Conservation (phyloP, 2,329 filamentous ascomycete genomes). For the Dactylellina leptospora region DNA sequence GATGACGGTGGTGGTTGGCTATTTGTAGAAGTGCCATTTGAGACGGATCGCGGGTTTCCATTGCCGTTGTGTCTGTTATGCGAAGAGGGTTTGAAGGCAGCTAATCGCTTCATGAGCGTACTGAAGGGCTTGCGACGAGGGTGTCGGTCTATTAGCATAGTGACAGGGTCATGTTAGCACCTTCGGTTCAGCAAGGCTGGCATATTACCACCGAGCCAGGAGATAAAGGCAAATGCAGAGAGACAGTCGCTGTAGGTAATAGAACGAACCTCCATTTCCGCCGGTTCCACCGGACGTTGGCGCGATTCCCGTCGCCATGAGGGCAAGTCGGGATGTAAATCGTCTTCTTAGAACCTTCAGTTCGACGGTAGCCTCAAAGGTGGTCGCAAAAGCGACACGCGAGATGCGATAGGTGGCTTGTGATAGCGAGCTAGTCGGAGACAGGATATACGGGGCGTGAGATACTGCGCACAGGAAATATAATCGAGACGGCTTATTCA, state of each 20-base stretch:
- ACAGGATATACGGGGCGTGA: not conserved
- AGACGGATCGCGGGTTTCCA: conserved; percentile 43
- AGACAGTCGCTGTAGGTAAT: not conserved
- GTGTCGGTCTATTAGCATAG: conserved; percentile 35
- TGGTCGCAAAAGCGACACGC: conserved; percentile 14
- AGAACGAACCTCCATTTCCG: conserved; percentile 35
- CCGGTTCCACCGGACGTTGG: conserved; percentile 30
- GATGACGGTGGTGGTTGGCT: conserved; percentile 54
- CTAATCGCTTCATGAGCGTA: conserved; percentile 91
- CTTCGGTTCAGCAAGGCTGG: not conserved
- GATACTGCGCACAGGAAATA: not conserved
- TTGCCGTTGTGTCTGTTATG: conserved; percentile 63
- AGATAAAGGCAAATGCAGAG: not conserved
- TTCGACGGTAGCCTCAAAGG: no score
- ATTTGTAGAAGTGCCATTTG: conserved; percentile 27
- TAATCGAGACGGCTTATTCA: not conserved
- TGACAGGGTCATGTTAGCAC: conserved; percentile 15
- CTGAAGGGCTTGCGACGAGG: conserved; percentile 78
- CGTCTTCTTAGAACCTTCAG: not conserved
- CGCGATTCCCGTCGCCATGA: conserved; percentile 47
- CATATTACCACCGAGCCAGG: not conserved
- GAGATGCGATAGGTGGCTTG: no score
- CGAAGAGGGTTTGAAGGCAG: conserved; percentile 81
- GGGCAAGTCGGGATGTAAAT: not conserved
- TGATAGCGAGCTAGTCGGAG: no score